Percentiles rank a stretch among this genome's conserved stretches.
These are phyloP conservation scores for Aspergillus uvarum DNA, from an alignment of 2,329 filamentous ascomycete species.

Conservation along the genomic window DNA sequence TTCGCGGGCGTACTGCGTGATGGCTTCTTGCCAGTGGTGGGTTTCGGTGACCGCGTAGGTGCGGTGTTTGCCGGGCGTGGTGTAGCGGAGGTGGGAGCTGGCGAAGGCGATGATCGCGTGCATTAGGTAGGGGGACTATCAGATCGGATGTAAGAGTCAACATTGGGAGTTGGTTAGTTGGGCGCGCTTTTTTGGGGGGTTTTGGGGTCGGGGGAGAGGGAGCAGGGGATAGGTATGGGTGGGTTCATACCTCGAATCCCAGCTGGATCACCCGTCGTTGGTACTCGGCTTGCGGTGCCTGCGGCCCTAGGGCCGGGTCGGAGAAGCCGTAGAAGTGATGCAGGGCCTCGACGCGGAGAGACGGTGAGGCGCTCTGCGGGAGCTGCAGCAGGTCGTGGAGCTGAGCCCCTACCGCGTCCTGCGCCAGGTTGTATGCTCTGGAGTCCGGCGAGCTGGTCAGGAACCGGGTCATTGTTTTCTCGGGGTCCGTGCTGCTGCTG, in stretches of 20 bases:
- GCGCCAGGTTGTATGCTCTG: slow-evolving; percentile 21
- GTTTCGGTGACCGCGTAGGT: slow-evolving; percentile 31
- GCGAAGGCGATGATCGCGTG: slow-evolving; percentile 37
- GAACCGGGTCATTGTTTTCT: slow-evolving; percentile 4
- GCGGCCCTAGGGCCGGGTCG: slow-evolving; percentile 15
- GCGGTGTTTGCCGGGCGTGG: slow-evolving; percentile 24
- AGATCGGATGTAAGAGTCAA: no score
- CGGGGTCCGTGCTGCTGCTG: background rate
- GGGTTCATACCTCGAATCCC: slow-evolving; percentile 29
- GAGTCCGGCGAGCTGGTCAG: slow-evolving; percentile 16
- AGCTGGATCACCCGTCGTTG: slow-evolving; percentile 28
- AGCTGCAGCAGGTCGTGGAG: slow-evolving; percentile 27
- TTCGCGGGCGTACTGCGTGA: slow-evolving; percentile 36
- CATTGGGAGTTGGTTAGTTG: no score
- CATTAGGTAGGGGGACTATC: slow-evolving; percentile 41
- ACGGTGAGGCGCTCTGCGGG: background rate
- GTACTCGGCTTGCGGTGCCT: slow-evolving; percentile 19
- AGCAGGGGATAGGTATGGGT: background rate
- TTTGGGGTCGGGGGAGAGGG: background rate
- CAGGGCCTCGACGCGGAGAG: slow-evolving; percentile 23
- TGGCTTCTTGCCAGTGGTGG: slow-evolving; percentile 41
- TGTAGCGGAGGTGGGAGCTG: slow-evolving; percentile 31
- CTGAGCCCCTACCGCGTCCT: slow-evolving; percentile 21
- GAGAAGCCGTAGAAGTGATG: slow-evolving; percentile 30
- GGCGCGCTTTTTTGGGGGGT: no score